phyloP scores from a whole-genome alignment of 2,329 filamentous ascomycete species.

The Stromatinia cepivora region DNA sequence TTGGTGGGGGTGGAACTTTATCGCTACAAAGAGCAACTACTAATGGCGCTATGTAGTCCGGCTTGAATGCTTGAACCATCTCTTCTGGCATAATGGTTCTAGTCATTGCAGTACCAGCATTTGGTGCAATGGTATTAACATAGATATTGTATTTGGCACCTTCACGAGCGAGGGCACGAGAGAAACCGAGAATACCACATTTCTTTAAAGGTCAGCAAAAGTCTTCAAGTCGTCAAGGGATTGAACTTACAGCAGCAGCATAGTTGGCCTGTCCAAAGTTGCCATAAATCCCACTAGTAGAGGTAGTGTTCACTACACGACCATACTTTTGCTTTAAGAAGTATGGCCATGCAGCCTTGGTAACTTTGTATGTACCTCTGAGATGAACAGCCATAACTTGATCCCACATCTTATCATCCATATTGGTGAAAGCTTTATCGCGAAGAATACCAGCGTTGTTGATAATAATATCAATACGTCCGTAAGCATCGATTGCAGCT shows the following conservation, averaged over 20 bases:
- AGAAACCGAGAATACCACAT: conserved; percentile 92
- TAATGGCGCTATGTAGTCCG: conserved; percentile 93
- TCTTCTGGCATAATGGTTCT: conserved; percentile 92
- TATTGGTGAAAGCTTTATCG: conserved; percentile 97
- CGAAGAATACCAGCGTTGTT: conserved; percentile 98
- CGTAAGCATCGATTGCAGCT: conserved; percentile 88
- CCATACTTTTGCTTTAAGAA: conserved; percentile 99
- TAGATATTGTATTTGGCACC: conserved; percentile 97
- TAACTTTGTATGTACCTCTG: conserved; percentile 91
- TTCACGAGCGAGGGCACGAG: conserved; percentile 86
- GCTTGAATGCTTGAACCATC: conserved; percentile 98
- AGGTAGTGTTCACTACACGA: conserved; percentile 93
- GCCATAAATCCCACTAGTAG: conserved; percentile 95
- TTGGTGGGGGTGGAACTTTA: conserved; percentile 79
- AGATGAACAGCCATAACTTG: conserved; percentile 90
- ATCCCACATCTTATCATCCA: conserved; percentile 94
- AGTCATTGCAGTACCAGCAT: conserved; percentile 95
- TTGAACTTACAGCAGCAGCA: conserved; percentile 70
- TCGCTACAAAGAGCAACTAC: conserved; percentile 84
- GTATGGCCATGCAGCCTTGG: conserved; percentile 96
- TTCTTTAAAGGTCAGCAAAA: conserved; percentile 53
- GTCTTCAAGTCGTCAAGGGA: conserved; percentile 40
- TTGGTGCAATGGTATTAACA: conserved; percentile 97
- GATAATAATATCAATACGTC: conserved; percentile 90
- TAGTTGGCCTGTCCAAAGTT: conserved; percentile 99